Evolutionary conservation across 192 early-diverging fungal genomes (phyloP), one percentile per base, ranked within the genome.

Genomic region (Coemansia nantahalensis): DNA sequence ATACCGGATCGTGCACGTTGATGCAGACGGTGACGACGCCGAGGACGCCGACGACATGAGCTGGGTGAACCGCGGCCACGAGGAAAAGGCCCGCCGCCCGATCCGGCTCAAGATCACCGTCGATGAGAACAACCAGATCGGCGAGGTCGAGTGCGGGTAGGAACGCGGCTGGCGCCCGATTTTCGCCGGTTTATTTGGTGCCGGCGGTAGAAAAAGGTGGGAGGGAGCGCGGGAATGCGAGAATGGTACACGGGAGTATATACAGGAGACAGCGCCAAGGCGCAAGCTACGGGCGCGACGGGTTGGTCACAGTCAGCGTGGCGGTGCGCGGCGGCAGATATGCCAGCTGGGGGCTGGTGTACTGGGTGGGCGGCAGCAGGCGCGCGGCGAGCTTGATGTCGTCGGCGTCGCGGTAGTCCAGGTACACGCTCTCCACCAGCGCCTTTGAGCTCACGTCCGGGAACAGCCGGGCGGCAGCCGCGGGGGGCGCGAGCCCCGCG

Each of bases 291-390:
- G 19, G 5, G 36, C 33, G 31, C 36, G 31, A 14, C 32, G 41
- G 53, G 35, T 75, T 75, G 43, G 59, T 56, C 19, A 75, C 53
- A 5, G 64, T 28, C 17, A 75, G 43, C 14, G 35, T 59, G 14
- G 48, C 39, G 22, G 71, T 59, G 40, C 71, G 71, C 8, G 71
- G 71, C 8, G 71, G 71, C 21, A 75, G 51, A 39, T 75, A 75
- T 12, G 71, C 71, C 24, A 56, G 26, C 44, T 75, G 71, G 11
- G 15, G 32, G 34, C 54, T 47, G 12, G 45, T 24, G 2, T 46
- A 36, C 15, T 45, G 23, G 1, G 63, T 47, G 24, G 26, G 40
- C 30, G 71, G 59, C 10, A 59, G 55, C 40, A 62, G 39, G 15
- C 48, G 38, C 5, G 42, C 57, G 18, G 48, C 54, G 42, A 57